These are phyloP conservation scores for Flaveria linearis DNA, from an alignment of 129 eudicot genomes.

Conservation along the genomic window DNA sequence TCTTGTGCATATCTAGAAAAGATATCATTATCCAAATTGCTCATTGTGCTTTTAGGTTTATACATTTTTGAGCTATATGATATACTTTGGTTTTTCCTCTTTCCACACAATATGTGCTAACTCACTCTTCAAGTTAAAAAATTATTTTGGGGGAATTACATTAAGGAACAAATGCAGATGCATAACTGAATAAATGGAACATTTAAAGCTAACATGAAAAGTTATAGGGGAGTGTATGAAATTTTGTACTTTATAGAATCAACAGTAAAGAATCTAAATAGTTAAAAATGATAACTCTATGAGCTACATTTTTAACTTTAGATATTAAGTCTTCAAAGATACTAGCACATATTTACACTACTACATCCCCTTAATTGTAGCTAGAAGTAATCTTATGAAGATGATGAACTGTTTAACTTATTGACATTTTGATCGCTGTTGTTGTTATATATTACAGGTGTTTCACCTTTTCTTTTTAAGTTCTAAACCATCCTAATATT, in stretches of 20 bases:
- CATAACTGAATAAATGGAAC: constrained; percentile 9
- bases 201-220: neutral
- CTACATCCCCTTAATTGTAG: neutral
- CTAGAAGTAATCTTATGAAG: constrained; percentile 8
- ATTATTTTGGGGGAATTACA: too few relatives aligned
- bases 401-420: constrained; percentile 1
- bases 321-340: neutral
- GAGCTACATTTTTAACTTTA: neutral
- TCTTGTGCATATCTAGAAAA: constrained; percentile 11
- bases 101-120: neutral
- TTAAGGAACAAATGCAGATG: neutral
- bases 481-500: constrained; percentile 8
- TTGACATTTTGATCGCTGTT: neutral
- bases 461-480: neutral
- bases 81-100: neutral
- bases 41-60: neutral
- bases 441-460: neutral
- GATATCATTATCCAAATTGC: constrained; percentile 4
- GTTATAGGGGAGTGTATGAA: neutral
- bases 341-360: neutral
- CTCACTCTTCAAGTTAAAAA: neutral
- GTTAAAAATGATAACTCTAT: neutral
- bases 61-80: neutral
- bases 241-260: neutral
- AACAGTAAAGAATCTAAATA: neutral